Percentiles rank a stretch among this genome's conserved stretches.
These are phyloP conservation scores for Clohesyomyces aquaticus DNA, from an alignment of 495 filamentous ascomycete species.

Conservation along the genomic window DNA sequence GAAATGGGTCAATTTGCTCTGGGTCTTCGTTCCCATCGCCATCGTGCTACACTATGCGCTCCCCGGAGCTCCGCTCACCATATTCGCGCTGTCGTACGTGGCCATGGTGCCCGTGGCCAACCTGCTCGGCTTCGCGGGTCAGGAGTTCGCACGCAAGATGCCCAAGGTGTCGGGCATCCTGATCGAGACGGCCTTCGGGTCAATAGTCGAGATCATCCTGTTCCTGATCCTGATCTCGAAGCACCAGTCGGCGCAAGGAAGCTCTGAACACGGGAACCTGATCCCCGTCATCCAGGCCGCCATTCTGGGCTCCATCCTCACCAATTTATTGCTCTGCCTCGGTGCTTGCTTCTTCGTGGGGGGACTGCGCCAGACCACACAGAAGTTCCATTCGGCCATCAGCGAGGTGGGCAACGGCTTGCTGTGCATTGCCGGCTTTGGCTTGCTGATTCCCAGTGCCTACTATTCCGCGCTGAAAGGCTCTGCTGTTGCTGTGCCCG, in stretches of 20 bases:
- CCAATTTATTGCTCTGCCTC: slow-evolving; percentile 72
- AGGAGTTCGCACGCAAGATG: slow-evolving; percentile 78
- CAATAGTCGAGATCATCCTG: slow-evolving; percentile 79
- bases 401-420: slow-evolving; percentile 84
- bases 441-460: slow-evolving; percentile 42
- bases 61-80: slow-evolving; percentile 61
- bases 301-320: slow-evolving; percentile 78
- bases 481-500: slow-evolving; percentile 16
- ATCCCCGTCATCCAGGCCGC: slow-evolving; percentile 81
- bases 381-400: slow-evolving; percentile 73
- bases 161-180: slow-evolving; percentile 80
- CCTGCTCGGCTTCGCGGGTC: slow-evolving; percentile 80
- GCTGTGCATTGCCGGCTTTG: slow-evolving; percentile 68
- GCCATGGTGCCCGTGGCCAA: slow-evolving; percentile 91
- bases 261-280: slow-evolving; percentile 33
- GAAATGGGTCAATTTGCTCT: slow-evolving; percentile 67
- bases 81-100: slow-evolving; percentile 72
- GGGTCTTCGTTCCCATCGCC: slow-evolving; percentile 73
- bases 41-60: slow-evolving; percentile 65
- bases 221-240: slow-evolving; percentile 71
- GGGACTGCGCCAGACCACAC: slow-evolving; percentile 59
- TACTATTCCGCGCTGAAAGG: slow-evolving; percentile 47
- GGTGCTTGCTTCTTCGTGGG: slow-evolving; percentile 79
- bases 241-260: slow-evolving; percentile 43
- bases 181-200: slow-evolving; percentile 76